Evolutionary conservation across 257 asterid genomes (phyloP).

Genomic region (Perilla frutescens): DNA sequence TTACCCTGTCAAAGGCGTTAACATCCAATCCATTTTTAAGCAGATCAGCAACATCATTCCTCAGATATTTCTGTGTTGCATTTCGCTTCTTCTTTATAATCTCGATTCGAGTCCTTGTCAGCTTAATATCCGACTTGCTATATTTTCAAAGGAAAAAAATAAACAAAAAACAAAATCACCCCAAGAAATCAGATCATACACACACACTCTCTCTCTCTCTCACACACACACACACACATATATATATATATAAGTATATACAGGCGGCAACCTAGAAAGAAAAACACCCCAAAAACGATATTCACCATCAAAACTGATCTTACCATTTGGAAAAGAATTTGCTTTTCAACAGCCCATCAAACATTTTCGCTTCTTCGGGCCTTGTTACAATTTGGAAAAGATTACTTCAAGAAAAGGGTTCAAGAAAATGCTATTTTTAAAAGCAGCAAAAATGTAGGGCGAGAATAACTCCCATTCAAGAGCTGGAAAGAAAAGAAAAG

Average conservation of each 20-base stretch:
- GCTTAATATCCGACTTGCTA: constrained; percentile 75
- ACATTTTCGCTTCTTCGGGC: constrained; percentile 47
- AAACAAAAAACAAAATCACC: constrained; percentile 18
- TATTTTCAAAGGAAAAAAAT: constrained; percentile 25
- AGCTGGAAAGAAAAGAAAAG: constrained; percentile 50
- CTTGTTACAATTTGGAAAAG: neutral
- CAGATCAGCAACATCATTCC: constrained; percentile 76
- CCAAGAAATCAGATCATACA: neutral
- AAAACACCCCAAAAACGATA: neutral
- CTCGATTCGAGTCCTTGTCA: constrained; percentile 65
- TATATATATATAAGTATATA: neutral
- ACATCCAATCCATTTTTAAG: constrained; percentile 62
- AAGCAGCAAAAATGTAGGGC: constrained; percentile 40
- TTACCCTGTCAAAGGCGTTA: constrained; percentile 82
- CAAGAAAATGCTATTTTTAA: constrained; percentile 35
- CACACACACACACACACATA: neutral
- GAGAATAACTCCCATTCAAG: constrained; percentile 39
- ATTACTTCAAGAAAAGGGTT: constrained; percentile 18
- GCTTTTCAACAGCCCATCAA: constrained; percentile 66
- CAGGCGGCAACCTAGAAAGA: neutral
- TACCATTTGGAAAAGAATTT: constrained; percentile 75
- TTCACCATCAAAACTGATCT: constrained; percentile 22
- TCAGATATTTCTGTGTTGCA: constrained; percentile 77
- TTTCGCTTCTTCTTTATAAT: constrained; percentile 71
- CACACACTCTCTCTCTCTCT: neutral